Conservation (phyloP, 441 rosid genomes). For the Capsella rubella region DNA sequence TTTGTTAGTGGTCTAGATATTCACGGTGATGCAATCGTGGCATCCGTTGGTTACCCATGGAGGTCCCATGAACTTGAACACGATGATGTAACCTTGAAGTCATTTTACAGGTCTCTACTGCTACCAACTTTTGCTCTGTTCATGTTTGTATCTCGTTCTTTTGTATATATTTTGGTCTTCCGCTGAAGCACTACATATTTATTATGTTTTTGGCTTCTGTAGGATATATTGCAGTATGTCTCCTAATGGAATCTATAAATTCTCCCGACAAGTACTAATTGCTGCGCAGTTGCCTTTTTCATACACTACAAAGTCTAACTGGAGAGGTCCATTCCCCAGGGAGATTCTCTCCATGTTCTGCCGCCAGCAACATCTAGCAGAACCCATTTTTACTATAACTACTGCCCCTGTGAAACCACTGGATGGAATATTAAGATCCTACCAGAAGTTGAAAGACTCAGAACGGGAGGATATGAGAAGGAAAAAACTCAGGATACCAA, state of each 20-base stretch:
- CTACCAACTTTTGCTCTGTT: not conserved
- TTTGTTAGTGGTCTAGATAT: conserved; percentile 72
- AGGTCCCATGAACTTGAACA: conserved; percentile 65
- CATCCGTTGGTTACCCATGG: conserved; percentile 87
- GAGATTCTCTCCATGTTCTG: conserved; percentile 83
- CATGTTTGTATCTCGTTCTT: not conserved
- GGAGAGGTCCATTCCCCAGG: conserved; percentile 89
- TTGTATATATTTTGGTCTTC: not conserved
- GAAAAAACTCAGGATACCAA: conserved; percentile 40
- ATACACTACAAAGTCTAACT: conserved; percentile 73
- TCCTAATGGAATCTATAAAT: conserved; percentile 83
- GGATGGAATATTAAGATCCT: conserved; percentile 53
- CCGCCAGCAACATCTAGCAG: conserved; percentile 80
- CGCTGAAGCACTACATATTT: not conserved
- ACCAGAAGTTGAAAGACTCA: conserved; percentile 58
- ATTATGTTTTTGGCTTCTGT: conserved; percentile 32
- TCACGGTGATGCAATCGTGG: conserved; percentile 83
- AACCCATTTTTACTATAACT: conserved; percentile 66
- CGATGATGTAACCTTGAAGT: conserved; percentile 68
- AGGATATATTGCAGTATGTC: conserved; percentile 73
- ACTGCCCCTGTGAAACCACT: conserved; percentile 52
- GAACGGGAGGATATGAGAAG: conserved; percentile 38
- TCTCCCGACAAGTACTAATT: conserved; percentile 77
- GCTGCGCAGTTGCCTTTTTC: conserved; percentile 70
- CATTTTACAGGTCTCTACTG: conserved; percentile 74